Conservation (phyloP, 768 basidiomycete species). For the Exidia glandulosa region DNA sequence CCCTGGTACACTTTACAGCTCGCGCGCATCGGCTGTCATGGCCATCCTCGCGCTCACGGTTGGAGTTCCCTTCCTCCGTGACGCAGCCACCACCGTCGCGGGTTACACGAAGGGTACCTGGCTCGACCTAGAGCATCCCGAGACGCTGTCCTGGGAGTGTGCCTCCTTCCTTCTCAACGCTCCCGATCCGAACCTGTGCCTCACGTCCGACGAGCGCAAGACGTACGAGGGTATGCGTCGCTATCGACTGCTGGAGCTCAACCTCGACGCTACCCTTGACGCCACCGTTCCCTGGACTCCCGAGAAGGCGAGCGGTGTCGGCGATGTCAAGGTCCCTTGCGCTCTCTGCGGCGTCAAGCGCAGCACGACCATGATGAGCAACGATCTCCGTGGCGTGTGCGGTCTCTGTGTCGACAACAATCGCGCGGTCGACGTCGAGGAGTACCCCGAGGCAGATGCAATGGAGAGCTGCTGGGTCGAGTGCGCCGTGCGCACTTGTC, state of each 20-base stretch:
- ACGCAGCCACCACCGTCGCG: conserved; percentile 13
- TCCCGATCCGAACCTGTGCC: conserved; percentile 12
- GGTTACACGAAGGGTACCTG: conserved; percentile 14
- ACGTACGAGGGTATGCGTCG: conserved; percentile 17
- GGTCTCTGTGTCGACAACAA: conserved; percentile 10
- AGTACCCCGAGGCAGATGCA: conserved; percentile 1
- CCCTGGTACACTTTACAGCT: conserved; percentile 16
- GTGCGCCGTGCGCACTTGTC: conserved; percentile 13
- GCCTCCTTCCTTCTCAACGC: conserved; percentile 15
- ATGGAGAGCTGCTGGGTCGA: conserved; percentile 19
- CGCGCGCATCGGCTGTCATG: conserved; percentile 15
- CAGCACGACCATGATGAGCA: conserved; percentile 17
- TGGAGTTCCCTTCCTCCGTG: conserved; percentile 16
- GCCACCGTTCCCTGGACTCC: conserved; percentile 16
- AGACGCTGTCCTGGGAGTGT: conserved; percentile 19
- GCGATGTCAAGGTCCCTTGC: conserved; percentile 15
- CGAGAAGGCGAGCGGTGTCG: conserved; percentile 16
- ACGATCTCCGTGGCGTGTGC: conserved; percentile 7
- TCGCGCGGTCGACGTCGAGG: conserved; percentile 3
- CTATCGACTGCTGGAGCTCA: conserved; percentile 18
- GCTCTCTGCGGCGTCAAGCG: conserved; percentile 13
- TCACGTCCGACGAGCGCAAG: conserved; percentile 5
- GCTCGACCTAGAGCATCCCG: conserved; percentile 16
- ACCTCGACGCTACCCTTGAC: conserved; percentile 13
- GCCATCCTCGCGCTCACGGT: conserved; percentile 16